phyloP scores from a whole-genome alignment of 2,329 filamentous ascomycete genomes.

The Aspergillus glaucus region DNA sequence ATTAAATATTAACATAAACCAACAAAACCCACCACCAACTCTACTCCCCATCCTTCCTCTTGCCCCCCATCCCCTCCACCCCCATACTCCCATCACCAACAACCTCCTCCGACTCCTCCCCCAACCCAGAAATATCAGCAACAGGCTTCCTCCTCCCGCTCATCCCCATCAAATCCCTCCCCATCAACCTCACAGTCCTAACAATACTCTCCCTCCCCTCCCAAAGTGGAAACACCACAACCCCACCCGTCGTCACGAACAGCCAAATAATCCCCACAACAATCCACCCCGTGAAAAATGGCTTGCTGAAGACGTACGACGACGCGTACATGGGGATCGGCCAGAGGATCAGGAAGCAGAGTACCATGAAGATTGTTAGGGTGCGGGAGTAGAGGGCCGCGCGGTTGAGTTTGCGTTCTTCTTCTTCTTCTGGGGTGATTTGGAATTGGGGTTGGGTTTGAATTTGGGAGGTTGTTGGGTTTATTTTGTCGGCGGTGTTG shows the following conservation, averaged over 20 bases:
- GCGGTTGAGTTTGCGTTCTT: conserved; percentile 47
- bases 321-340: conserved; percentile 86
- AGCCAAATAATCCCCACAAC: conserved; percentile 73
- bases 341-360: conserved; percentile 75
- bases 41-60: background rate
- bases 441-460: background rate
- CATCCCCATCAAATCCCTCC: conserved; percentile 52
- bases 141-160: conserved; percentile 31
- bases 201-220: conserved; percentile 66
- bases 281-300: conserved; percentile 79
- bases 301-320: conserved; percentile 73
- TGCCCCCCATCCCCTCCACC: background rate
- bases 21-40: background rate
- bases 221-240: conserved; percentile 75
- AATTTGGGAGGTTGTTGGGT: background rate
- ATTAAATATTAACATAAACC: background rate
- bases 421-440: conserved; percentile 33
- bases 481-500: conserved; percentile 14
- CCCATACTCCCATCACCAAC: background rate
- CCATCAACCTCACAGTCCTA: conserved; percentile 57
- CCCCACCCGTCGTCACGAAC: conserved; percentile 63
- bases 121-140: conserved; percentile 14
- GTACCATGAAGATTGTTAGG: conserved; percentile 57
- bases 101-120: background rate
- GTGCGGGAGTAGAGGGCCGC: conserved; percentile 51